phyloP scores from a whole-genome alignment of 176 grass and related monocot species.

The Coix lacrymajobi region DNA sequence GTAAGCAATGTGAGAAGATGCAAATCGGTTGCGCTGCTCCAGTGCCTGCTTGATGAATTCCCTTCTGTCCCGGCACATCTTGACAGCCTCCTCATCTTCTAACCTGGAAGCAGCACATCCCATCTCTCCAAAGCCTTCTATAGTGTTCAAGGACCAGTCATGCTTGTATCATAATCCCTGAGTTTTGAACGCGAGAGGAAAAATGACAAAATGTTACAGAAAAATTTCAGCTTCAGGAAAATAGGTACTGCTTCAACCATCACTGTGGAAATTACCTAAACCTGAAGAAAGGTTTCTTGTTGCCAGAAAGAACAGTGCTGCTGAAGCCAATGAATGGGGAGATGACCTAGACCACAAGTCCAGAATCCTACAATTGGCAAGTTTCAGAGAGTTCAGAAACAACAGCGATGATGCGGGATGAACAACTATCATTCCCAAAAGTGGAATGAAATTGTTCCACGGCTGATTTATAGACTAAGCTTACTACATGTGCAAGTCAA shows the following conservation, averaged over 20 bases:
- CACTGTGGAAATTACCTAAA: conserved; percentile 23
- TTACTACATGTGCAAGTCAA: background rate
- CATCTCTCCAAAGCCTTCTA: conserved; percentile 64
- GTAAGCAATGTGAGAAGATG: conserved; percentile 76
- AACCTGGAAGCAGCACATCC: conserved; percentile 96
- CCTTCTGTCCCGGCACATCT: conserved; percentile 81
- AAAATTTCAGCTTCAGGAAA: conserved; percentile 20
- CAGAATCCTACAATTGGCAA: conserved; percentile 14
- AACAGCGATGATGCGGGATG: background rate
- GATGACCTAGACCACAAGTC: background rate
- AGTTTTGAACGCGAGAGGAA: background rate
- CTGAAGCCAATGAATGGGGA: background rate
- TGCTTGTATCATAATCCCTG: conserved; percentile 24
- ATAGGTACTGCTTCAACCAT: background rate
- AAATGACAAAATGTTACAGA: background rate
- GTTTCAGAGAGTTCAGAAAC: conserved; percentile 33
- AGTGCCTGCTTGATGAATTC: conserved; percentile 96
- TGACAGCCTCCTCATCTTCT: conserved; percentile 96
- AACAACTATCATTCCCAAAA: too few species aligned
- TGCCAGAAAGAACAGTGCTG: background rate
- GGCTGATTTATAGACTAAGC: too few species aligned
- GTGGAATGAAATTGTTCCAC: too few species aligned
- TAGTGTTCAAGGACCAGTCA: conserved; percentile 63
- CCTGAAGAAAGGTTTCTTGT: background rate
- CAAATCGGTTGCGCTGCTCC: conserved; percentile 71